A percentile compares a stretch with the other conserved stretches of the same genome.
Evolutionary conservation across 2,329 filamentous ascomycete genomes (phyloP).

Genomic region (Cadophora sp.): DNA sequence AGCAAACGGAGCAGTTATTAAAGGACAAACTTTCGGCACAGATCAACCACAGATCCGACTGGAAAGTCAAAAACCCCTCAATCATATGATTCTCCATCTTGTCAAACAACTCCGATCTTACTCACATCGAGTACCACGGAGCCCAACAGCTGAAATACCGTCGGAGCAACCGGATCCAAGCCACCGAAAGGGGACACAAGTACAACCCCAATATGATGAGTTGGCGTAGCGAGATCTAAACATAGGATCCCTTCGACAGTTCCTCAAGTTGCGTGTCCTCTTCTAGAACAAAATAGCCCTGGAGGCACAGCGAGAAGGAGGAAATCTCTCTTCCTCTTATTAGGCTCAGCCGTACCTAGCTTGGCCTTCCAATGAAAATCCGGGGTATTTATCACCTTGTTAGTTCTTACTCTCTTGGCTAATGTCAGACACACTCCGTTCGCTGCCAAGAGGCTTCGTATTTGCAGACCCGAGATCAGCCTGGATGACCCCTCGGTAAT

Average conservation of each 20-base stretch:
- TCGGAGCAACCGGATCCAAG: neutral
- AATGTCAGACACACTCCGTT: conserved; percentile 12
- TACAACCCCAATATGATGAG: conserved; percentile 9
- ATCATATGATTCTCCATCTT: neutral
- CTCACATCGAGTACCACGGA: neutral
- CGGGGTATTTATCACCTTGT: conserved; percentile 9
- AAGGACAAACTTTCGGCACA: conserved; percentile 9
- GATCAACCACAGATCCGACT: neutral
- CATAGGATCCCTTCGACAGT: neutral
- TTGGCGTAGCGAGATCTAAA: conserved; percentile 9
- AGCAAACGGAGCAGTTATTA: neutral
- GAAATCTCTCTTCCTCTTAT: neutral
- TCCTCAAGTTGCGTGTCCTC: conserved; percentile 3
- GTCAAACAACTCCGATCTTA: neutral
- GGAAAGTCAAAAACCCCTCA: neutral
- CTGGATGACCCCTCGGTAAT: conserved; percentile 15
- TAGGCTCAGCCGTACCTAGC: conserved; percentile 21
- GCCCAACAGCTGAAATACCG: conserved; percentile 7
- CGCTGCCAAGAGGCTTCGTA: conserved; percentile 19
- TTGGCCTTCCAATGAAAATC: conserved; percentile 21
- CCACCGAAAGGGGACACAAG: conserved; percentile 5
- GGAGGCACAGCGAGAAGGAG: neutral
- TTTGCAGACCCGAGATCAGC: conserved; percentile 15
- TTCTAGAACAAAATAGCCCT: conserved; percentile 5
- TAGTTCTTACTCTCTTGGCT: conserved; percentile 15